Evolutionary conservation across 2,329 filamentous ascomycete species (phyloP).

Genomic region (Laburnicola sp.): DNA sequence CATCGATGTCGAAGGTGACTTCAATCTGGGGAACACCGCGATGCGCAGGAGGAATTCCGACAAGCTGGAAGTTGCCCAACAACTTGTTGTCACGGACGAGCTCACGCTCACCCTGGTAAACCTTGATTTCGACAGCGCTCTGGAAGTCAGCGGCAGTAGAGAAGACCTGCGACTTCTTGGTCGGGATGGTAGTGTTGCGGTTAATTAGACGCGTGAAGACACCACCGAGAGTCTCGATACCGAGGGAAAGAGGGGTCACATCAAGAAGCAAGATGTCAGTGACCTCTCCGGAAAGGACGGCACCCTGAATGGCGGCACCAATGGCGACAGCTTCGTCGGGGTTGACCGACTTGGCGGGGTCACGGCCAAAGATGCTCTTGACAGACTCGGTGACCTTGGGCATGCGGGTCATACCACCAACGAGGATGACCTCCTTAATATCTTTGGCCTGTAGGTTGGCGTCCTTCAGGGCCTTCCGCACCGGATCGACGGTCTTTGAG

Average conservation of each 20-base stretch:
- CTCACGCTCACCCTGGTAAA: slow-evolving; percentile 99
- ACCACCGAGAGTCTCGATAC: slow-evolving; percentile 97
- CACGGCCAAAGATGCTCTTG: slow-evolving; percentile 94
- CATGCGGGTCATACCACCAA: slow-evolving; percentile 99
- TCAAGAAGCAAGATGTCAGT: slow-evolving; percentile 95
- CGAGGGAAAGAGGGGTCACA: slow-evolving; percentile 92
- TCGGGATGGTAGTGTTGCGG: slow-evolving; percentile 98
- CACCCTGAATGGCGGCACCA: slow-evolving; percentile 95
- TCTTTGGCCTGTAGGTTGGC: slow-evolving; percentile 88
- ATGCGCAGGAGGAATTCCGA: slow-evolving; percentile 93
- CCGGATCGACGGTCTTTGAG: slow-evolving; percentile 81
- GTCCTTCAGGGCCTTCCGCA: slow-evolving; percentile 96
- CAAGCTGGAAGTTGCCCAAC: slow-evolving; percentile 98
- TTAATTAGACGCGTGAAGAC: slow-evolving; percentile 98
- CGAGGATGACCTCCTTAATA: slow-evolving; percentile 96
- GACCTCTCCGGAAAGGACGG: slow-evolving; percentile 93
- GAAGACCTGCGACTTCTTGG: slow-evolving; percentile 99
- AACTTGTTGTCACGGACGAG: slow-evolving; percentile 98
- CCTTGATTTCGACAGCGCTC: slow-evolving; percentile 98
- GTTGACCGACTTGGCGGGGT: slow-evolving; percentile 97
- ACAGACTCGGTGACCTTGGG: slow-evolving; percentile 96
- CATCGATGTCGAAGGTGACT: slow-evolving; percentile 98
- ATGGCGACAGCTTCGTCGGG: slow-evolving; percentile 98
- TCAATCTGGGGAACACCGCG: slow-evolving; percentile 95
- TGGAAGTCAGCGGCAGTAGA: slow-evolving; percentile 98